Conservation (phyloP, 768 basidiomycete genomes). For the Collybiopsis luxurians region DNA sequence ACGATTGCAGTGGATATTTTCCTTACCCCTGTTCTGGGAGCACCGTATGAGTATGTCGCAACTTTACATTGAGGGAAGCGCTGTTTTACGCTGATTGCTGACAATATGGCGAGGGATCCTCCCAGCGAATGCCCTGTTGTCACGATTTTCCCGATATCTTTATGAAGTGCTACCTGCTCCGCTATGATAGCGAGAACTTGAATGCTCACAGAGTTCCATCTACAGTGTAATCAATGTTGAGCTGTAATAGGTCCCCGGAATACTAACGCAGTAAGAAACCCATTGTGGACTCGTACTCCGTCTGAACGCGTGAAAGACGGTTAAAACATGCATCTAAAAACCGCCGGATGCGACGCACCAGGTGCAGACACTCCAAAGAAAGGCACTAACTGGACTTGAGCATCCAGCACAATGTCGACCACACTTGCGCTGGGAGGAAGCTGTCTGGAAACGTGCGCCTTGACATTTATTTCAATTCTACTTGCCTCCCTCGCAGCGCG, state of each 20-base stretch:
- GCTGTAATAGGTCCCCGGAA: background rate
- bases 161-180: slow-evolving; percentile 31
- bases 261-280: slow-evolving; percentile 48
- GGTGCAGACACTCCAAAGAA: slow-evolving; percentile 42
- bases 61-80: slow-evolving; percentile 37
- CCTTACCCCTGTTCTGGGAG: slow-evolving; percentile 46
- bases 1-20: background rate
- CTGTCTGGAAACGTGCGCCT: background rate
- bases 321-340: background rate
- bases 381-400: slow-evolving; percentile 39
- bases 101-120: slow-evolving; percentile 48
- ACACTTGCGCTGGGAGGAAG: slow-evolving; percentile 32
- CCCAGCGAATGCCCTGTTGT: slow-evolving; percentile 56
- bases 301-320: slow-evolving; percentile 20
- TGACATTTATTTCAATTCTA: background rate
- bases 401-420: slow-evolving; percentile 40
- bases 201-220: slow-evolving; percentile 48
- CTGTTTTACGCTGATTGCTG: slow-evolving; percentile 40
- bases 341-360: slow-evolving; percentile 21
- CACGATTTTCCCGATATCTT: slow-evolving; percentile 35
- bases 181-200: slow-evolving; percentile 36
- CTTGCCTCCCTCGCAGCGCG: slow-evolving; percentile 49
- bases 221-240: slow-evolving; percentile 14
- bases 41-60: slow-evolving; percentile 48
- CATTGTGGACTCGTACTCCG: slow-evolving; percentile 43